Evolutionary conservation across 768 basidiomycete species (phyloP), one percentile per base, ranked within the genome.

Genomic region (Hydnomerulius pinastri): DNA sequence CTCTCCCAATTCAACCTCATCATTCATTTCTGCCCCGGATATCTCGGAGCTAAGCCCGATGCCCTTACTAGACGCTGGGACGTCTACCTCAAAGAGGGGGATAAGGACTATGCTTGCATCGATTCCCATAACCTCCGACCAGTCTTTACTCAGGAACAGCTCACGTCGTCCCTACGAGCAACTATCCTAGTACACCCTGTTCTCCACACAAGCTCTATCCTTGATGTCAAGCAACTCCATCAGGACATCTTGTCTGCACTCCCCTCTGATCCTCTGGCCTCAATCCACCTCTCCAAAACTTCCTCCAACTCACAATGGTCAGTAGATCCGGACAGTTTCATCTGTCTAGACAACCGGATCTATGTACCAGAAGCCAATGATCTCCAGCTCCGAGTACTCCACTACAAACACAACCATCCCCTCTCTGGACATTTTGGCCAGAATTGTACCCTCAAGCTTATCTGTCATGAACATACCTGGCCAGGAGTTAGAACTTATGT

Each of bases 401-500:
- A 55, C 10, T 11, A 30, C 11, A 46, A 50, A 10, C 67, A 73
- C 56, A 56, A 69, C 43, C 51, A 60, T 20, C 55, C 49, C 27
- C 51, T 59, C 9, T 51, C 65, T 2, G 68, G 71, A 4, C 73
- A 73, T 43, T 67, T 55, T 32, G 69, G 74, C 5, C 56, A 59
- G 32, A 58, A 54, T 20, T 60, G 61, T 23, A 73, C 70, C 0
- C 27, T 60, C 5, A 32, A 42, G 24, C 40, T 50, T 2, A 43
- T 50, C 25, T 67, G 67, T 21, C 18, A n/a, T 4, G 30, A 50
- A 43, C 68, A 63, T 33, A 47, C 38, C 18, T n/a, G 51, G 51
- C 51, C 39, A 11, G 30, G 39, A 6, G 17, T 53, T 9, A 32
- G 54, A 0, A 55, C 50, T 48, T 18, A 59, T 30, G 42, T 69